Evolutionary conservation across 805 yeast genomes (phyloP).

Genomic region (Candida yuanshanica): DNA sequence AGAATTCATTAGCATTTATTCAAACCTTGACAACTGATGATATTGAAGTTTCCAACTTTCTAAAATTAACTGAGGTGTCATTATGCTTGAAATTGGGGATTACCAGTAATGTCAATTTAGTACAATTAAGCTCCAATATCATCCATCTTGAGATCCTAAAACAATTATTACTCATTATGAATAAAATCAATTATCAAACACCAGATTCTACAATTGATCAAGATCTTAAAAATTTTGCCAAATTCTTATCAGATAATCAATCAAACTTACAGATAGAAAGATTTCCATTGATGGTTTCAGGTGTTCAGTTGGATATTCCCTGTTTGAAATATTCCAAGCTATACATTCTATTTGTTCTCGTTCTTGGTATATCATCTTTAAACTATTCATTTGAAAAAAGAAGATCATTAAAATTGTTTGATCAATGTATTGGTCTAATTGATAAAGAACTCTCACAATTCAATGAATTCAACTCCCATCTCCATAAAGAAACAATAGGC

Average conservation of each 20-base stretch:
- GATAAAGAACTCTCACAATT: neutral
- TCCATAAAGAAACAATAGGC: neutral
- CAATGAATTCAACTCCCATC: neutral
- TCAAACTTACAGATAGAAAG: neutral
- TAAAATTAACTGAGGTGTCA: conserved; percentile 4
- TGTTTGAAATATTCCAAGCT: conserved; percentile 7
- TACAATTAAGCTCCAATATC: neutral
- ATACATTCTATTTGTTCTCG: conserved; percentile 5
- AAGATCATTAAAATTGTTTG: conserved; percentile 9
- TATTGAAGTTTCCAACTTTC: conserved; percentile 4
- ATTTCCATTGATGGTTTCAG: neutral
- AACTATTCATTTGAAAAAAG: conserved; percentile 19
- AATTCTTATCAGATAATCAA: conserved; percentile 1
- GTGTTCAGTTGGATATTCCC: neutral
- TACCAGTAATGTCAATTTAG: conserved; percentile 2
- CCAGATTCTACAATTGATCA: neutral
- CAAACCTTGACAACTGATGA: conserved; percentile 1
- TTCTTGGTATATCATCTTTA: conserved; percentile 10
- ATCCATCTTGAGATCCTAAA: neutral
- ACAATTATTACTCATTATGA: conserved; percentile 3
- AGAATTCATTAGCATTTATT: conserved; percentile 3
- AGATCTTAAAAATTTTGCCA: conserved; percentile 5
- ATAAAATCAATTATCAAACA: neutral
- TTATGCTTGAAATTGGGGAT: conserved; percentile 1
- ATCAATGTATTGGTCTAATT: conserved; percentile 1